phyloP scores from a whole-genome alignment of 164 flowering plant genomes.

The Berberis thunbergii region DNA sequence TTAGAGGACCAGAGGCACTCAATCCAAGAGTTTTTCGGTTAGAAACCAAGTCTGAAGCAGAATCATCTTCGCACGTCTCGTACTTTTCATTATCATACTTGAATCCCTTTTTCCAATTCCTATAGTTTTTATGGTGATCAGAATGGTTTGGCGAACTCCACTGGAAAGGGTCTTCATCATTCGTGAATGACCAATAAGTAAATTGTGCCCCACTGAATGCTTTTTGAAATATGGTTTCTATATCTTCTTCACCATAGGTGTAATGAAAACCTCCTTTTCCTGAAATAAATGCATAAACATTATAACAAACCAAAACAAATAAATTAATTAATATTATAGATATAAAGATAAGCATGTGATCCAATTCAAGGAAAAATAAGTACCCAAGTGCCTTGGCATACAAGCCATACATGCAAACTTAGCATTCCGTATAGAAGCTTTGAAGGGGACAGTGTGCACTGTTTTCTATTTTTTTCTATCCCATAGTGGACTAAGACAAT shows the following conservation, averaged over 20 bases:
- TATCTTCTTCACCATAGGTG: conserved; percentile 41
- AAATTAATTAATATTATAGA: too few species aligned
- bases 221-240: conserved; percentile 47
- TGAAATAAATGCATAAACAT: background rate
- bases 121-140: conserved; percentile 23
- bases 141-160: conserved; percentile 28
- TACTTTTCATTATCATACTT: conserved; percentile 47
- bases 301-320: too few species aligned
- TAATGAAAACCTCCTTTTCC: conserved; percentile 45
- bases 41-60: conserved; percentile 31
- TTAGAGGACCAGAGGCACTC: conserved; percentile 66
- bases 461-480: too few species aligned
- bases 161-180: conserved; percentile 36
- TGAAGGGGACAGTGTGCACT: too few species aligned
- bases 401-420: too few species aligned
- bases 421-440: too few species aligned
- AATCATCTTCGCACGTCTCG: conserved; percentile 20
- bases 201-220: conserved; percentile 43
- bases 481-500: too few species aligned
- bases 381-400: too few species aligned
- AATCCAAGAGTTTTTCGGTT: conserved; percentile 66
- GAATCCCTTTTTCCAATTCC: conserved; percentile 30
- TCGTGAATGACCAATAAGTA: conserved; percentile 56
- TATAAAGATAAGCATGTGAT: too few species aligned
- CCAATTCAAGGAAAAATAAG: too few species aligned